These are phyloP conservation scores for Anastatica hierochuntica DNA, from an alignment of 345 rosid species.

Conservation along the genomic window DNA sequence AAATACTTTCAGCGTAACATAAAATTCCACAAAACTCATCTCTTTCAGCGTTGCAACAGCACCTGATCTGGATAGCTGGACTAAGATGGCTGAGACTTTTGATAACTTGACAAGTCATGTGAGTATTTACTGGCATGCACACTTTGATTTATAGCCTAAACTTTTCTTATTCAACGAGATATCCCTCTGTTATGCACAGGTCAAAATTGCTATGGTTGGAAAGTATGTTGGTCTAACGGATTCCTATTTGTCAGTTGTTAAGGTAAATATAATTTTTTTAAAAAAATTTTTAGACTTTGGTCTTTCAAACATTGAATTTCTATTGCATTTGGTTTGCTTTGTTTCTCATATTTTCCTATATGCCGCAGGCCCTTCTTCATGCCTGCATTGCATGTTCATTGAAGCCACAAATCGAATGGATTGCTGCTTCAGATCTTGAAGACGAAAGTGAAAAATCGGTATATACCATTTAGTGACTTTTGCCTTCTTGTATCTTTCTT, in stretches of 20 bases:
- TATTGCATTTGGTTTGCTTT: background rate
- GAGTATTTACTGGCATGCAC: slow-evolving; percentile 21
- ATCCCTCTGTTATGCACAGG: slow-evolving; percentile 39
- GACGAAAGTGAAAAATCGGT: slow-evolving; percentile 64
- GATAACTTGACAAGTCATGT: slow-evolving; percentile 51
- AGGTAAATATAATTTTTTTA: slow-evolving; percentile 51
- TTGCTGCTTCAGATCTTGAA: slow-evolving; percentile 98
- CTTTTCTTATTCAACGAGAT: slow-evolving; percentile 15
- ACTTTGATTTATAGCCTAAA: slow-evolving; percentile 9
- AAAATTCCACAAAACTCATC: slow-evolving; percentile 12
- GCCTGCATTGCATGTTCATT: slow-evolving; percentile 84
- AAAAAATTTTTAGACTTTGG: background rate
- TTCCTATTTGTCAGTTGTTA: slow-evolving; percentile 89
- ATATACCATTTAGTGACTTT: background rate
- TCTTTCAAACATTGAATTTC: slow-evolving; percentile 1
- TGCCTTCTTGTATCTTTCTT: slow-evolving; percentile 3
- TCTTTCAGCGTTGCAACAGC: slow-evolving; percentile 58
- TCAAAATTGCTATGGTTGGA: slow-evolving; percentile 93
- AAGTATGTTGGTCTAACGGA: slow-evolving; percentile 89
- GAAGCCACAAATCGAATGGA: slow-evolving; percentile 83
- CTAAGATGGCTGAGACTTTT: slow-evolving; percentile 65
- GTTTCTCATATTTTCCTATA: slow-evolving; percentile 5
- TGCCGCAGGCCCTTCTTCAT: slow-evolving; percentile 85
- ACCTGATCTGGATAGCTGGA: slow-evolving; percentile 75
- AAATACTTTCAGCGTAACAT: slow-evolving; percentile 16